phyloP scores from a whole-genome alignment of 1,139 yeast genomes.

The Magnusiomyces tetraspermus region DNA sequence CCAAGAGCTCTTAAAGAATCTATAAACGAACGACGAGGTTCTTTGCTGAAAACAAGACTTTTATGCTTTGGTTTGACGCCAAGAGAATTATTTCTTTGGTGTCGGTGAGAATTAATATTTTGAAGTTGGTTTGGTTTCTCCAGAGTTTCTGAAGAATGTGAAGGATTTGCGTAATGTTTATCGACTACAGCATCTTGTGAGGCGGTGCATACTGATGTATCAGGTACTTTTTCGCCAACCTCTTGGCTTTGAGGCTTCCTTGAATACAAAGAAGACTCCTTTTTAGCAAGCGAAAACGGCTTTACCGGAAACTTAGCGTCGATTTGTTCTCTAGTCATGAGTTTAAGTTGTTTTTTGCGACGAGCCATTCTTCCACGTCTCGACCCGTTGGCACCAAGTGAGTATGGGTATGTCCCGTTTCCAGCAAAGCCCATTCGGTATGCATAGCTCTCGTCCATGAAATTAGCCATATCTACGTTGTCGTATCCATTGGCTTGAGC shows the following conservation, averaged over 20 bases:
- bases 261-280: background rate
- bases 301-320: background rate
- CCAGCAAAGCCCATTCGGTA: too few species aligned
- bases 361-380: background rate
- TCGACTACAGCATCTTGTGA: background rate
- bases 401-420: background rate
- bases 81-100: too few species aligned
- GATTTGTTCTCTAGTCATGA: slow-evolving; percentile 5
- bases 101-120: background rate
- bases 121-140: background rate
- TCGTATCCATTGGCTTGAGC: too few species aligned
- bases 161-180: background rate
- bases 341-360: background rate
- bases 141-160: background rate
- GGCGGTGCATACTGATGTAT: background rate
- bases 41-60: background rate
- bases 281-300: background rate
- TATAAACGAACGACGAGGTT: background rate
- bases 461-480: too few species aligned
- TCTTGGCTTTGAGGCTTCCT: background rate
- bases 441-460: too few species aligned
- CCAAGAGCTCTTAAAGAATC: background rate
- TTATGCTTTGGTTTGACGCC: background rate
- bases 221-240: background rate
- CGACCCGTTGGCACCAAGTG: slow-evolving; percentile 2